Evolutionary conservation across 73 alveolate species (phyloP), one percentile per base, ranked within the genome.

Genomic region (Breviolum minutum): DNA sequence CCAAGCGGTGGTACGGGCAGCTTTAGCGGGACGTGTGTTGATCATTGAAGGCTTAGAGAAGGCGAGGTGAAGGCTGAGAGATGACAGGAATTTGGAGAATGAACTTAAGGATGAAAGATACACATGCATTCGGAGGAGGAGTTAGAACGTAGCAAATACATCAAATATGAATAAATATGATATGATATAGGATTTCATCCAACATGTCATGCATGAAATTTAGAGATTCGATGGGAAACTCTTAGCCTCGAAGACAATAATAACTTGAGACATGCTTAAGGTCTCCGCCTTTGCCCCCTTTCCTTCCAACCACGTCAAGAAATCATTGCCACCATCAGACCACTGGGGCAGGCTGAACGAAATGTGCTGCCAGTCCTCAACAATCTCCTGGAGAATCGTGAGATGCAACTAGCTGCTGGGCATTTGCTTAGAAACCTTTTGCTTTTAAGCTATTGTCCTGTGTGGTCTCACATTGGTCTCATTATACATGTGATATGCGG

Each of bases 1-100:
- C 64, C 99, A 94, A 86, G 95, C 99, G 32, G 82, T 76, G 70
- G 99, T 94, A 63, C 73, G 99, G 0, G 99, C 99, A 22, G 99
- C 99, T 26, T 63, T 79, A 48, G 19, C 8, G 7, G 99, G 99
- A 2, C 99, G 99, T 13, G 99, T 94, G 94, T 86, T 94, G 99
- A 62, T 94, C 60, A 16, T 94, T 11, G 99, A 94, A n/a, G 97
- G 97, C 79, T 24, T 71, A 73, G 96, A 89, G 86, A 89, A 89
- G 95, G 95, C 68, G 63, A 0, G 83, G 83, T 26, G 73, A 73
- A 0, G 32, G 20, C 26, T 17, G 26, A 69, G 80, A 20, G 26
- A 17, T 20, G 20, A 24, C 26, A 69, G 20, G 80, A 17, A 17
- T 69, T 24, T 20, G 20, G 80, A 20, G 20, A 17, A n/a, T n/a